Evolutionary conservation across 2,329 filamentous ascomycete species (phyloP).

Genomic region (Sarocladium oryzae): DNA sequence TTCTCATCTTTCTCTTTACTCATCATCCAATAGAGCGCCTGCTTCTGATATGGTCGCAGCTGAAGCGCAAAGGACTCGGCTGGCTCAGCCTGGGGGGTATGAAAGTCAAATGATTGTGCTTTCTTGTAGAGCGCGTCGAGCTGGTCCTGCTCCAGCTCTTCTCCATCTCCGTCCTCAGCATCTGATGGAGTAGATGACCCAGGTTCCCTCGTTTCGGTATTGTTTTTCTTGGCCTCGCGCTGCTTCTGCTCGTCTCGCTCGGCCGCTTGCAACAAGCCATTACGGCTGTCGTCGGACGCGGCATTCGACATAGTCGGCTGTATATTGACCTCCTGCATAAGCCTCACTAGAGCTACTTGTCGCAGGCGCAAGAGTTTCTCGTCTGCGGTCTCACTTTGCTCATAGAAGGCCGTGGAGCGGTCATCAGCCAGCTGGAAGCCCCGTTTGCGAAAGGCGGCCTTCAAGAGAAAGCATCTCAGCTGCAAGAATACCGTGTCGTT

Average conservation of each 20-base stretch:
- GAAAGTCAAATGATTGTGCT: constrained; percentile 93
- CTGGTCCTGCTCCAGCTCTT: constrained; percentile 91
- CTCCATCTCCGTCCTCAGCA: constrained; percentile 75
- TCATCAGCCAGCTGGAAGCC: constrained; percentile 60
- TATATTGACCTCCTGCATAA: constrained; percentile 85
- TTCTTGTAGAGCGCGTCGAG: constrained; percentile 92
- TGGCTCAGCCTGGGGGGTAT: constrained; percentile 80
- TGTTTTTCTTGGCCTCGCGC: constrained; percentile 40
- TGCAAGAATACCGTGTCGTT: constrained; percentile 96
- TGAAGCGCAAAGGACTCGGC: constrained; percentile 74
- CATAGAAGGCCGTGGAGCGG: constrained; percentile 66
- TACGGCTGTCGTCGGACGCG: constrained; percentile 72
- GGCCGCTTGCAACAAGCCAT: constrained; percentile 78
- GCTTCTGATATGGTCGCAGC: constrained; percentile 88
- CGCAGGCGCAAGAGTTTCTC: constrained; percentile 78
- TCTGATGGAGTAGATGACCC: constrained; percentile 55
- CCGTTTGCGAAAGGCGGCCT: constrained; percentile 62
- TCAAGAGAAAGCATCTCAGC: constrained; percentile 69
- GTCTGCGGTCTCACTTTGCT: constrained; percentile 77
- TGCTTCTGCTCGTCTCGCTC: constrained; percentile 77
- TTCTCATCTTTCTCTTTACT: constrained; percentile 80
- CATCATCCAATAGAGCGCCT: constrained; percentile 95
- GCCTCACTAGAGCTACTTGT: constrained; percentile 79
- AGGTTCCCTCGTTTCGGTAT: constrained; percentile 20
- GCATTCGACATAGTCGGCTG: constrained; percentile 69